phyloP scores from a whole-genome alignment of 1,139 yeast species.

The Candida sp. region DNA sequence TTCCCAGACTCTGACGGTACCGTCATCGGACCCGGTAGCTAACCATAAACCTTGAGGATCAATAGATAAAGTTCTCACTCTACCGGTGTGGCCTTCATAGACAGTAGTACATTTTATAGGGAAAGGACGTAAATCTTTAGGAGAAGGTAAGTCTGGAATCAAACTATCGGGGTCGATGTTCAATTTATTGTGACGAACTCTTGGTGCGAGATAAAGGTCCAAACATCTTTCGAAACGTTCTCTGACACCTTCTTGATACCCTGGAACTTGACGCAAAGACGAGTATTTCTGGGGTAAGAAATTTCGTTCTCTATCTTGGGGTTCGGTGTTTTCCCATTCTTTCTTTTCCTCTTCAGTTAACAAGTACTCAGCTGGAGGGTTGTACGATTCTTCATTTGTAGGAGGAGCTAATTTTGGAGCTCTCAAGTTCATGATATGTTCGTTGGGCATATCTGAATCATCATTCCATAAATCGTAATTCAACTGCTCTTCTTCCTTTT shows the following conservation, averaged over 20 bases:
- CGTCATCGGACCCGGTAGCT: constrained; percentile 98
- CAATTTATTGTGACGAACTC: constrained; percentile 87
- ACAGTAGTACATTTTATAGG: constrained; percentile 88
- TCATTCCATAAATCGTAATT: constrained; percentile 87
- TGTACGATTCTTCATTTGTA: constrained; percentile 92
- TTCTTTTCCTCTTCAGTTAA: constrained; percentile 74
- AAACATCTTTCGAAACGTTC: constrained; percentile 93
- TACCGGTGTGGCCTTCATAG: constrained; percentile 79
- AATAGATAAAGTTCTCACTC: constrained; percentile 76
- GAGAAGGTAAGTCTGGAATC: constrained; percentile 95
- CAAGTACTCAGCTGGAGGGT: constrained; percentile 95
- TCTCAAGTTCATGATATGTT: constrained; percentile 85
- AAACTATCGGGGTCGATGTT: constrained; percentile 96
- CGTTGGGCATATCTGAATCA: constrained; percentile 50
- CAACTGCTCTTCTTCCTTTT: constrained; percentile 46
- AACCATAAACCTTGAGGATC: constrained; percentile 93
- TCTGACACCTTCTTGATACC: constrained; percentile 78
- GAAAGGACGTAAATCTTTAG: constrained; percentile 97
- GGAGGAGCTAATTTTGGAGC: constrained; percentile 98
- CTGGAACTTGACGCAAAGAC: constrained; percentile 90
- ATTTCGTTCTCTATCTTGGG: constrained; percentile 74
- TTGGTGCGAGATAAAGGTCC: constrained; percentile 93
- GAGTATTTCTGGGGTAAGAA: constrained; percentile 80
- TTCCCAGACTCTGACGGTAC: constrained; percentile 96
- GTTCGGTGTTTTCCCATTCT: constrained; percentile 70